Evolutionary conservation across 169 alveolate genomes (phyloP), one percentile per base, ranked within the genome.

Genomic region (Blepharisma undulans): DNA sequence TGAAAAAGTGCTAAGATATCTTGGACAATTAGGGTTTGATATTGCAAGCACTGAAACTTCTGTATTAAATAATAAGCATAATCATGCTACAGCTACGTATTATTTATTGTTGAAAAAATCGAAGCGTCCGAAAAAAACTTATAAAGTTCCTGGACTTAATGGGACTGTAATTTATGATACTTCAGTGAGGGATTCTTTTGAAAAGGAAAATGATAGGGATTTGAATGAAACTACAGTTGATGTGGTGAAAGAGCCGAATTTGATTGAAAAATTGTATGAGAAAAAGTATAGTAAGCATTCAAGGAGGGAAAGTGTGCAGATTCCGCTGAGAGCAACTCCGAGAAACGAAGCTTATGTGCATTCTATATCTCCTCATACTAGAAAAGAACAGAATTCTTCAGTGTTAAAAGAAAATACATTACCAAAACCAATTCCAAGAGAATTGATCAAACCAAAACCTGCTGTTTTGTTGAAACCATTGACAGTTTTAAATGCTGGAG

Each of bases 61-160:
- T 87, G 71, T 97, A 66, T 94, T 94, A 77, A 91, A 80, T 29
- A 95, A 96, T 84, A 95, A 96, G 84, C 98, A 96, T 85, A 97
- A 97, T 91, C 95, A 96, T 92, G 88, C 96, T 8, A 96, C 98
- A 27, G 95, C 98, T 6, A 95, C 97, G 22, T 95, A 97, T 87
- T 97, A 94, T 91, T 89, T 97, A 71, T 34, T 71, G 21, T 36
- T 71, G 25, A 86, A 86, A 72, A 86, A 92, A 76, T 72, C 61
- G 27, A 34, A 5, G 72, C 74, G 78, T 33, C 74, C 72, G 81
- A 84, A 33, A 33, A 71, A 36, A 61, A 90, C 82, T 77, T 76
- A 71, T 74, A 74, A 74, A 74, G 36, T 29, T 74, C 29, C 80
- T 74, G 66, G 66, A 5, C 66, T 48, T 1, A 48, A 48, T 48